phyloP scores from a whole-genome alignment of 2,329 filamentous ascomycete species.

The Setomelanomma holmii region DNA sequence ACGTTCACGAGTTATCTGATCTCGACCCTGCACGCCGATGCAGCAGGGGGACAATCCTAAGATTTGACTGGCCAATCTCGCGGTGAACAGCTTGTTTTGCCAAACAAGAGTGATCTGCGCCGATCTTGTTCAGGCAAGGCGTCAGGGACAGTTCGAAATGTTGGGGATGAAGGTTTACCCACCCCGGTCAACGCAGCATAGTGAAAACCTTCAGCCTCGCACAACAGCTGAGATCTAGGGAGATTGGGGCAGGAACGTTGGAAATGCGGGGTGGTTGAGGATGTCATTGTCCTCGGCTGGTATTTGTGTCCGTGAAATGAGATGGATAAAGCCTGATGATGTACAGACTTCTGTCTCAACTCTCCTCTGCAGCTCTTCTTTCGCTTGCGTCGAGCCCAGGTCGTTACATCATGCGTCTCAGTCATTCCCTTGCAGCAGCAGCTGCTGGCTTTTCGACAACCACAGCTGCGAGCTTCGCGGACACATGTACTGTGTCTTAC shows the following conservation, averaged over 20 bases:
- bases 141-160: no score
- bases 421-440: neutral
- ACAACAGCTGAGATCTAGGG: neutral
- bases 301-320: neutral
- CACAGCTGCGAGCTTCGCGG: neutral
- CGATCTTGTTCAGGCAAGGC: neutral
- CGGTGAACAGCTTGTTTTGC: neutral
- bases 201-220: neutral
- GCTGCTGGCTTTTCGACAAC: neutral
- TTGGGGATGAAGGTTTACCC: neutral
- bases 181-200: no score
- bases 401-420: neutral
- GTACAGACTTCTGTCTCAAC: neutral
- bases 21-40: neutral
- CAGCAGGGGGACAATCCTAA: neutral
- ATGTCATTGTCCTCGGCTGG: neutral
- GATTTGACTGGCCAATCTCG: neutral
- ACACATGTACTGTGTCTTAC: conserved; percentile 5
- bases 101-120: neutral
- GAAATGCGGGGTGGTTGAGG: neutral
- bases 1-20: neutral
- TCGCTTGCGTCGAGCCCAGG: neutral
- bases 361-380: neutral
- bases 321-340: neutral
- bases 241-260: neutral